Conservation (phyloP, 2,329 filamentous ascomycete genomes). For the Fonsecaea pugnacius region DNA sequence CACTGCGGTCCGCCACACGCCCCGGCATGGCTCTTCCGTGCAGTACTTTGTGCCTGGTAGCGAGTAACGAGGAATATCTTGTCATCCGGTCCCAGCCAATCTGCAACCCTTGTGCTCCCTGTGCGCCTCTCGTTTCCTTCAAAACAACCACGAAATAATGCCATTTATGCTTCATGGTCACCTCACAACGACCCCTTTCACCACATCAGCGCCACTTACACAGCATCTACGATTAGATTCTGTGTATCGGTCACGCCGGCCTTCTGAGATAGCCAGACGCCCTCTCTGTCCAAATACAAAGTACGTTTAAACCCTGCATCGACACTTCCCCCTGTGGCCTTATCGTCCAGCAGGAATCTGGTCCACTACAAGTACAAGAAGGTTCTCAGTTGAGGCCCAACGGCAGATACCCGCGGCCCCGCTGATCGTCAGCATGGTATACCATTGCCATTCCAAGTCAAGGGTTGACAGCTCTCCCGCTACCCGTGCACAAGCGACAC, state of each 20-base stretch:
- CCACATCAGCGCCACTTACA: not conserved
- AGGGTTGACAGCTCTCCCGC: not conserved
- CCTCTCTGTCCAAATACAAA: not conserved
- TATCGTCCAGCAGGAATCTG: not conserved
- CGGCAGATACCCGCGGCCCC: not conserved
- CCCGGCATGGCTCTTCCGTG: no score
- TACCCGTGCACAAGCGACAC: not conserved
- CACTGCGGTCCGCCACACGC: not conserved
- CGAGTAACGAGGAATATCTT: not conserved
- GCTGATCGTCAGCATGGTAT: not conserved
- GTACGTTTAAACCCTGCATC: not conserved
- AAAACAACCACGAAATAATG: not conserved
- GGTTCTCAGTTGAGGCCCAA: not conserved
- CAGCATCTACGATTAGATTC: not conserved
- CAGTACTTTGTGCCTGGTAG: no score
- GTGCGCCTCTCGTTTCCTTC: not conserved
- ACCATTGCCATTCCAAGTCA: not conserved
- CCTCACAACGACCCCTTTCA: not conserved
- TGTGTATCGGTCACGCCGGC: not conserved
- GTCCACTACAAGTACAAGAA: not conserved
- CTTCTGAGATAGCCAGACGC: not conserved
- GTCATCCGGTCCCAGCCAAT: not conserved
- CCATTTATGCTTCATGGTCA: not conserved
- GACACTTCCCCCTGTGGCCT: not conserved
- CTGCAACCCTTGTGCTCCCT: not conserved